Base-by-base conservation (phyloP, 768 basidiomycete genomes). In the Russula emetica region DNA sequence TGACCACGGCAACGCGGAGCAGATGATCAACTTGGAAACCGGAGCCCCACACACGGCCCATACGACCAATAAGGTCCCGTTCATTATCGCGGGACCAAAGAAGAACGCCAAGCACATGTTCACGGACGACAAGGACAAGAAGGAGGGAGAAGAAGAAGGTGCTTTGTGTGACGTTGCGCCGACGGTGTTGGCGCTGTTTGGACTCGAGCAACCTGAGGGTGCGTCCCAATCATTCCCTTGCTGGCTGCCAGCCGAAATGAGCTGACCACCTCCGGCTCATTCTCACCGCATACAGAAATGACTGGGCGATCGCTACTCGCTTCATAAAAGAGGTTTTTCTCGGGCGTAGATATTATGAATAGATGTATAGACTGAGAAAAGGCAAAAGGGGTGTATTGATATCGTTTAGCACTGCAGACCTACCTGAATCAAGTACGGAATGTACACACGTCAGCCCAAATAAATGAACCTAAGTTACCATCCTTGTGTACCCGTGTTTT, bases 1-100 rank as follows among this genome's bases (percentile, higher is more conserved):
- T 14, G 95, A 97, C 74, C 94, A 97, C 74, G 94, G 94, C 4
- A 98, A 98, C 72, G 94, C 94, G 47, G 94, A 96, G 75, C 90
- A 94, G 77, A 95, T 95, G 94, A 77, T 85, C 66, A 90, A 95
- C 74, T 79, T 80, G 3, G 82, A 86, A 67, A 94, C 92, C 0
- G 90, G 90, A 42, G 86, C 83, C 49, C 93, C 94, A 18, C 92
- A 94, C 74, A 97, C 94, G 11, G 90, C 91, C n/a, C 90, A 93
- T 71, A 92, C 90, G 44, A 92, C 88, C 62, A 95, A 93, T 76
- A 81, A 84, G 1, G 94, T 96, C 10, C 94, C 94, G 16, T 92
- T 96, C 79, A 93, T 96, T 70, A 85, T 93, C 77, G 85, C 87
- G 8, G 90, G 64, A 10, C 60, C 64, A 8, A 61, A 55, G 85